A percentile compares a stretch with the other conserved stretches of the same genome.
Evolutionary conservation across 495 filamentous ascomycete genomes (phyloP).

Genomic region (Neurospora cerealis): DNA sequence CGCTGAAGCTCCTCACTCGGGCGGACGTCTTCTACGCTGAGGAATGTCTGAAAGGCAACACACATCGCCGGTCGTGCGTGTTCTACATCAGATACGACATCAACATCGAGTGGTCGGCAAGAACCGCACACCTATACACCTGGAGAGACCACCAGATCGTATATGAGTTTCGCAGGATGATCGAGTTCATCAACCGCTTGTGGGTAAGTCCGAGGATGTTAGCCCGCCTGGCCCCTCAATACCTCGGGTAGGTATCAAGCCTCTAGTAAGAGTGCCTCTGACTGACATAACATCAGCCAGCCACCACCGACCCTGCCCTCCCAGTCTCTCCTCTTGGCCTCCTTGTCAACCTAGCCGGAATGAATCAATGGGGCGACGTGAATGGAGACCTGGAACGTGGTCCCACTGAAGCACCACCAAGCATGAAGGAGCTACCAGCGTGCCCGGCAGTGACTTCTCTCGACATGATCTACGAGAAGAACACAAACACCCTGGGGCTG

Average conservation of each 20-base stretch:
- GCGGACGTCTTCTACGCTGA: background rate
- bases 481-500: background rate
- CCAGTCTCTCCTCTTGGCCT: background rate
- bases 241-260: too few species aligned
- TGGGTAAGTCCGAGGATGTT: too few species aligned
- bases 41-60: background rate
- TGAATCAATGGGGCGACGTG: background rate
- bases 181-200: background rate
- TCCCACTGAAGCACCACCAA: too few species aligned
- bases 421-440: background rate
- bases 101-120: background rate
- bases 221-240: too few species aligned
- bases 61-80: background rate
- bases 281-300: background rate
- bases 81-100: background rate
- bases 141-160: background rate
- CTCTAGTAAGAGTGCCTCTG: background rate
- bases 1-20: background rate
- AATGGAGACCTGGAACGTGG: background rate
- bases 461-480: background rate
- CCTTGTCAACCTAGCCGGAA: background rate
- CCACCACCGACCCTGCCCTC: background rate
- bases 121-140: background rate
- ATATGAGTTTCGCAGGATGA: background rate
- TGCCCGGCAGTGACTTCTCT: background rate